Conservation (phyloP, 495 filamentous ascomycete species). For the Pyronema domesticum region DNA sequence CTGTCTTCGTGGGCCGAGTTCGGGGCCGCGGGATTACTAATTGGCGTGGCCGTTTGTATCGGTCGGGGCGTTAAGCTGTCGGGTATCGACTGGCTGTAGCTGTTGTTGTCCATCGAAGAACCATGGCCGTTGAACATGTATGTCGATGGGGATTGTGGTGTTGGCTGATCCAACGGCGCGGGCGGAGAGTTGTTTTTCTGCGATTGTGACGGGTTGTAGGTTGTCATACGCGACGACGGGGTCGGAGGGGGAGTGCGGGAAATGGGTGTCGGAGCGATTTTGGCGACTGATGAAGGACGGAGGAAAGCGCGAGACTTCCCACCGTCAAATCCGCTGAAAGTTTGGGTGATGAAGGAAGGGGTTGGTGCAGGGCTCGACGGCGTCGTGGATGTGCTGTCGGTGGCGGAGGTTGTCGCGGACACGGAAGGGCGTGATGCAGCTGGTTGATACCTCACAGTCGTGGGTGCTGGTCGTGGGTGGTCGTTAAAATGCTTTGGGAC, state of each 20-base stretch:
- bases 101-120: conserved; percentile 19
- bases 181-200: conserved; percentile 23
- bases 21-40: conserved; percentile 24
- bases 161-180: conserved; percentile 21
- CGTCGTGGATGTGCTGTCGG: not conserved
- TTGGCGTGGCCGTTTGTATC: conserved; percentile 26
- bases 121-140: conserved; percentile 24
- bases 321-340: conserved; percentile 15
- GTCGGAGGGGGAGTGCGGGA: conserved; percentile 24
- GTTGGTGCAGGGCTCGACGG: not conserved
- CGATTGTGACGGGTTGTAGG: conserved; percentile 9
- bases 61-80: not conserved
- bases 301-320: conserved; percentile 20
- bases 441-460: not conserved
- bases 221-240: conserved; percentile 26
- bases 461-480: not conserved
- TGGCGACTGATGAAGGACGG: conserved; percentile 17
- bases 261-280: conserved; percentile 21
- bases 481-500: not conserved
- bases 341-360: conserved; percentile 6
- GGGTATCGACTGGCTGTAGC: conserved; percentile 10
- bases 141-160: conserved; percentile 21
- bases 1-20: conserved; percentile 26
- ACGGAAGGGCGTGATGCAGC: not conserved
- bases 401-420: conserved; percentile 13